phyloP scores from a whole-genome alignment of 2,329 filamentous ascomycete genomes.

The Didymella exigua region DNA sequence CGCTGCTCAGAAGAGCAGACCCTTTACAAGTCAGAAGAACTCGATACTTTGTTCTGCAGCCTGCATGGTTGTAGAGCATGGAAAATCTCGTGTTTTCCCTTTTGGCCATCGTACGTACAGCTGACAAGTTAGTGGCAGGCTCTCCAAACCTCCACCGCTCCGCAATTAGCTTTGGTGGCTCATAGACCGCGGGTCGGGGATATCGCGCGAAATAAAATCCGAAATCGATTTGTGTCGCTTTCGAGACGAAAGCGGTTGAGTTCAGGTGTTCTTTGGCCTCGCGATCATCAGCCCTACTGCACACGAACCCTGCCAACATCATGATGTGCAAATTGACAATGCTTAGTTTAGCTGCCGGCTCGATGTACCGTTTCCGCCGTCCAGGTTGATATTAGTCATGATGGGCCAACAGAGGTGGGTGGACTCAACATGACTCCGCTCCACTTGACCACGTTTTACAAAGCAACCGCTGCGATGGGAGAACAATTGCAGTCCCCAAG shows the following conservation, averaged over 20 bases:
- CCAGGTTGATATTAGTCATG: not conserved
- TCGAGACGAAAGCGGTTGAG: not conserved
- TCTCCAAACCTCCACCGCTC: constrained; percentile 16
- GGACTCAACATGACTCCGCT: constrained; percentile 6
- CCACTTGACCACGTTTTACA: constrained; percentile 5
- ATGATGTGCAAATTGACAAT: constrained; percentile 13
- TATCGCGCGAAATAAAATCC: constrained; percentile 8
- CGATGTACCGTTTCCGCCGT: not conserved
- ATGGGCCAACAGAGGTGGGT: not conserved
- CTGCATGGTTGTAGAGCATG: not conserved
- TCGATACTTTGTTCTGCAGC: constrained; percentile 13
- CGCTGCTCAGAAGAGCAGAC: constrained; percentile 1
- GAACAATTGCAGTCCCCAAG: not conserved
- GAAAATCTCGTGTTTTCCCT: constrained; percentile 18
- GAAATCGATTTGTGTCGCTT: constrained; percentile 11
- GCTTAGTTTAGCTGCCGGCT: not conserved
- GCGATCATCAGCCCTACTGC: constrained; percentile 17
- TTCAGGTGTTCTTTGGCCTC: constrained; percentile 2
- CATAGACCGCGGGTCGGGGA: constrained; percentile 2
- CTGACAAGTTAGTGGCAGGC: constrained; percentile 8
- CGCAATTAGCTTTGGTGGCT: constrained; percentile 1
- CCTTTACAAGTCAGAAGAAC: constrained; percentile 1
- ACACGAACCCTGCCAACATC: constrained; percentile 14
- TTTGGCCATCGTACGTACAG: constrained; percentile 4
- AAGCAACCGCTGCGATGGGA: constrained; percentile 1